Percentiles rank a stretch among this genome's conserved stretches.
These are phyloP conservation scores for Aspergillus haitiensis DNA, from an alignment of 495 filamentous ascomycete species.

Conservation along the genomic window DNA sequence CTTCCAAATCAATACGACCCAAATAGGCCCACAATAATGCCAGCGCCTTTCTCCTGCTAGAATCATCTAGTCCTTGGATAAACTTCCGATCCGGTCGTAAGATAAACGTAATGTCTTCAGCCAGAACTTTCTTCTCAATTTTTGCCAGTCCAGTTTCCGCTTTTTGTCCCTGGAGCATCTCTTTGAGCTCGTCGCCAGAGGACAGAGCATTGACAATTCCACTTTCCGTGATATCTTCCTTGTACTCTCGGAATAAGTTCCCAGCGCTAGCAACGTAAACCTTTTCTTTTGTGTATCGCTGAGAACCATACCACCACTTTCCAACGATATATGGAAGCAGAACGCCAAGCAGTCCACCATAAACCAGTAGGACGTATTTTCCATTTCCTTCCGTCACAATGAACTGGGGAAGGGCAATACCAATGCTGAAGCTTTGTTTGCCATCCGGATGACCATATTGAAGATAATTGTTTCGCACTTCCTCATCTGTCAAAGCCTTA, in stretches of 20 bases:
- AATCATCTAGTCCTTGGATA: conserved; percentile 71
- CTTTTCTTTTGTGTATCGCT: conserved; percentile 85
- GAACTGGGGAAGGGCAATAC: conserved; percentile 91
- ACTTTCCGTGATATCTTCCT: conserved; percentile 75
- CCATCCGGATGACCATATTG: conserved; percentile 96
- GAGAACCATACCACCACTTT: conserved; percentile 97
- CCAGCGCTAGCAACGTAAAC: conserved; percentile 90
- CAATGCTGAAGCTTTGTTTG: conserved; percentile 96
- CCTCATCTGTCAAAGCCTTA: conserved; percentile 95
- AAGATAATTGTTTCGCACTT: conserved; percentile 92
- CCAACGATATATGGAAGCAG: conserved; percentile 91
- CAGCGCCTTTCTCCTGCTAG: conserved; percentile 77
- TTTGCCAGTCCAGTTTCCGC: conserved; percentile 74
- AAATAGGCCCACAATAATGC: conserved; percentile 94
- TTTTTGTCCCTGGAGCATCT: conserved; percentile 68
- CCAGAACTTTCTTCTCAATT: conserved; percentile 74
- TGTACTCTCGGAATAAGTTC: conserved; percentile 88
- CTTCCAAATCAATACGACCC: conserved; percentile 76
- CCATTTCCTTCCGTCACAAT: conserved; percentile 91
- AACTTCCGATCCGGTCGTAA: conserved; percentile 58
- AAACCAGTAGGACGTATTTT: conserved; percentile 91
- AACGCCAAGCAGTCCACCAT: conserved; percentile 82
- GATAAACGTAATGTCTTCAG: conserved; percentile 52
- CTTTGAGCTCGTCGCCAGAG: conserved; percentile 76
- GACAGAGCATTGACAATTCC: conserved; percentile 79